These are phyloP conservation scores for Epichloe bromicola DNA, from an alignment of 2,329 filamentous ascomycete genomes.

Conservation along the genomic window DNA sequence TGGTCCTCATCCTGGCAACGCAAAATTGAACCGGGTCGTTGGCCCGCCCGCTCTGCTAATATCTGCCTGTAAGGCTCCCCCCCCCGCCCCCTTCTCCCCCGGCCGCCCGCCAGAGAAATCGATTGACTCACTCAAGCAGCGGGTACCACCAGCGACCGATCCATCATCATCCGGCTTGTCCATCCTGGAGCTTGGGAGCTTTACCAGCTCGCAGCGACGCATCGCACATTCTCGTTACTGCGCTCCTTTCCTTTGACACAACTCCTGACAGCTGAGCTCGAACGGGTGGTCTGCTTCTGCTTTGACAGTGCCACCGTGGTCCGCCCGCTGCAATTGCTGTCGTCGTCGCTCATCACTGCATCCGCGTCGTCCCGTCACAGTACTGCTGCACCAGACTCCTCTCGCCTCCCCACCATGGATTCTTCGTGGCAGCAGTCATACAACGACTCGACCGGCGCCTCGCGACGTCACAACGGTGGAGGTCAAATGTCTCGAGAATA, in stretches of 20 bases:
- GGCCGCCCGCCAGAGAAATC: too few species aligned
- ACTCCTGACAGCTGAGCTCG: not conserved
- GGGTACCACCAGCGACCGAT: not conserved
- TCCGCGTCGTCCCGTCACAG: not conserved
- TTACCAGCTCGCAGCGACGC: conserved; percentile 5
- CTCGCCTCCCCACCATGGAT: conserved; percentile 31
- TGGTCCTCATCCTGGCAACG: not conserved
- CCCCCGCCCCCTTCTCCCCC: rapidly evolving
- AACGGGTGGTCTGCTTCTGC: not conserved
- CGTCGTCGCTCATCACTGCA: not conserved
- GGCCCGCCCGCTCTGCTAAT: too few species aligned
- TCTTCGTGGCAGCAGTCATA: conserved; percentile 51
- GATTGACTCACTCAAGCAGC: too few species aligned
- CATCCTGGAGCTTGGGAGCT: conserved; percentile 5
- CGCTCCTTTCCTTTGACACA: not conserved
- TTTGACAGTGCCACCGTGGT: not conserved
- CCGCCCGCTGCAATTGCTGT: conserved; percentile 1
- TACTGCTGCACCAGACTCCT: conserved; percentile 9
- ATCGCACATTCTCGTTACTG: not conserved
- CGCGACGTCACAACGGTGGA: conserved; percentile 49
- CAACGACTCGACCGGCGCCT: conserved; percentile 47
- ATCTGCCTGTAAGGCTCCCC: too few species aligned
- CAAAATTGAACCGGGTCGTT: too few species aligned
- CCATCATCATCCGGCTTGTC: conserved; percentile 1
- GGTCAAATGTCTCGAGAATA: conserved; percentile 36